These are phyloP conservation scores for Helicocarpus griseus DNA, from an alignment of 2,329 filamentous ascomycete species.

Conservation along the genomic window DNA sequence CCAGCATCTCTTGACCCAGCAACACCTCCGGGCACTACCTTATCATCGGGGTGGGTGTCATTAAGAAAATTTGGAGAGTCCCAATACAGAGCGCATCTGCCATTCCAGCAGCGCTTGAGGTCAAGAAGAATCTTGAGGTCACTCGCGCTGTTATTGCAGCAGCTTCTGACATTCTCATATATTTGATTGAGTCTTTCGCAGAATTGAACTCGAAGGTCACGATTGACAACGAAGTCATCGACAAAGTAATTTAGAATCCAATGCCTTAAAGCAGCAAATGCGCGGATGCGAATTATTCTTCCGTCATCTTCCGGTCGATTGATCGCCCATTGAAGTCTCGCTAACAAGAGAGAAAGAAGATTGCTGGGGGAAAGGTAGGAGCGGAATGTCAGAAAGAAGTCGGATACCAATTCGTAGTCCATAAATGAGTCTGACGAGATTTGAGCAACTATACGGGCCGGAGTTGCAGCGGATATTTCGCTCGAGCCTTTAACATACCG, in stretches of 20 bases:
- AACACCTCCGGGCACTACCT: constrained; percentile 68
- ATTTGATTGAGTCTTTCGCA: constrained; percentile 67
- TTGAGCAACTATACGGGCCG: constrained; percentile 82
- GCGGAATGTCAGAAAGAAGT: constrained; percentile 94
- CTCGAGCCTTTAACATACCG: constrained; percentile 63
- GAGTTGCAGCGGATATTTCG: constrained; percentile 79
- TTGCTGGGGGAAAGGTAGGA: constrained; percentile 70
- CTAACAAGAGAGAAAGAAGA: constrained; percentile 72
- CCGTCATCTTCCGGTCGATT: constrained; percentile 71
- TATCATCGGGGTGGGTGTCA: constrained; percentile 51
- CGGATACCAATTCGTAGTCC: constrained; percentile 92
- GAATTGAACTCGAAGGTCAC: constrained; percentile 64
- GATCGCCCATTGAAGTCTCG: constrained; percentile 79
- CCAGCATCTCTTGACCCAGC: constrained; percentile 49
- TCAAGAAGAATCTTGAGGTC: constrained; percentile 84
- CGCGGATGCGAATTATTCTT: constrained; percentile 87
- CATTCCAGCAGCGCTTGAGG: constrained; percentile 93
- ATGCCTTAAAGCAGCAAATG: constrained; percentile 88
- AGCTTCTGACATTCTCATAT: constrained; percentile 42
- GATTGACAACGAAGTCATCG: constrained; percentile 80
- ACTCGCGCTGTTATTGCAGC: constrained; percentile 46
- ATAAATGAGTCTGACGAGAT: constrained; percentile 94
- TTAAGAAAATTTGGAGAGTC: constrained; percentile 59
- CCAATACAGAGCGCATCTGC: constrained; percentile 85
- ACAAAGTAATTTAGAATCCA: constrained; percentile 98